A percentile compares a stretch with the other conserved stretches of the same genome.
These are phyloP conservation scores for Mortierella alpina DNA, from an alignment of 192 early-diverging fungal genomes.

Conservation along the genomic window DNA sequence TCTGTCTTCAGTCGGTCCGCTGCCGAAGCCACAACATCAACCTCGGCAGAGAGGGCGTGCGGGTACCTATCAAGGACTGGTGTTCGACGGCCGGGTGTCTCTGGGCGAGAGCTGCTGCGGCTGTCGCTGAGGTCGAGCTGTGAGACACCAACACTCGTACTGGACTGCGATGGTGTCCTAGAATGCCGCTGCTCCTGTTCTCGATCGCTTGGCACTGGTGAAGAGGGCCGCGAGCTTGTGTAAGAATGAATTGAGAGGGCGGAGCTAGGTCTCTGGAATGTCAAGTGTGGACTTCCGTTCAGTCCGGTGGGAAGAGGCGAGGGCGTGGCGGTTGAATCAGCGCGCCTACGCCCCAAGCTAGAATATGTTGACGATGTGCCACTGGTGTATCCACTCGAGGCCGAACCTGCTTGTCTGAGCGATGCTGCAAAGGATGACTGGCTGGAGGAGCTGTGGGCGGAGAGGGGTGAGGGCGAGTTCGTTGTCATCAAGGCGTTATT, in stretches of 20 bases:
- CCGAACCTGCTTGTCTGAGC: not conserved
- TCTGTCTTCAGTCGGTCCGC: not conserved
- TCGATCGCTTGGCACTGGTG: conserved; percentile 14
- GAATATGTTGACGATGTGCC: conserved; percentile 42
- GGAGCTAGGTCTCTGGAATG: conserved; percentile 32
- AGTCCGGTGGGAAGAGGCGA: too few relatives aligned
- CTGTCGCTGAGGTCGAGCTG: not conserved
- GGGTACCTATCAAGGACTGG: conserved; percentile 2
- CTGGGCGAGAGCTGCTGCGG: not conserved
- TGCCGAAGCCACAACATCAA: conserved; percentile 9
- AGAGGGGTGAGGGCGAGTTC: conserved; percentile 22
- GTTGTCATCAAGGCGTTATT: not conserved
- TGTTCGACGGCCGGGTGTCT: not conserved
- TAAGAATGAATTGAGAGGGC: conserved; percentile 48
- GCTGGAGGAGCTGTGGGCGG: conserved; percentile 31
- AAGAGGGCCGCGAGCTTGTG: conserved; percentile 27
- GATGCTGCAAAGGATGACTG: conserved; percentile 33
- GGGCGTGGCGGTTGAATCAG: not conserved
- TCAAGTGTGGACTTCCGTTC: conserved; percentile 10
- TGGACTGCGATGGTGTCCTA: not conserved
- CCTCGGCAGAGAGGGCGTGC: not conserved
- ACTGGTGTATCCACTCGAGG: conserved; percentile 44
- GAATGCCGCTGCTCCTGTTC: conserved; percentile 5
- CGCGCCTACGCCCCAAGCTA: conserved; percentile 27
- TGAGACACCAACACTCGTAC: not conserved